Percentiles rank a stretch among this genome's conserved stretches.
These are phyloP conservation scores for Fusarium sp. DNA, from an alignment of 2,329 filamentous ascomycete genomes.

Conservation along the genomic window DNA sequence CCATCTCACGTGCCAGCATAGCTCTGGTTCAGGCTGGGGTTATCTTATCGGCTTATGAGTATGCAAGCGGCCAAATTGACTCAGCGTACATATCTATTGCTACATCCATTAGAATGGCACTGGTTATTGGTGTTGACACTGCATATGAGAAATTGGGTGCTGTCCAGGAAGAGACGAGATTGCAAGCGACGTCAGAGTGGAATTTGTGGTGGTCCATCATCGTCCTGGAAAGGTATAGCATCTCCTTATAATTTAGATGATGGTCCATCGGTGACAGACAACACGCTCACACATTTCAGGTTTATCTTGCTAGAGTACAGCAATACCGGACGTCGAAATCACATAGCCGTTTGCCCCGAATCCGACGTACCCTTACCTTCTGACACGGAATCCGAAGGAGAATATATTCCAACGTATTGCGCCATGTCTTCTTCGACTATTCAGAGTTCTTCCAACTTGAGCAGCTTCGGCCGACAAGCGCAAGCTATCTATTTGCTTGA, in stretches of 20 bases:
- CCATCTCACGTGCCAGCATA: background rate
- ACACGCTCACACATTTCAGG: rapidly evolving
- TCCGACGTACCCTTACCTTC: background rate
- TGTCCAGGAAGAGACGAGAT: background rate
- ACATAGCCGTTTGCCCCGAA: background rate
- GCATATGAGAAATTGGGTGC: rapidly evolving
- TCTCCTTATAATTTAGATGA: rapidly evolving
- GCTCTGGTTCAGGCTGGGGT: background rate
- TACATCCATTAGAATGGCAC: background rate
- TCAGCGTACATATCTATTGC: background rate
- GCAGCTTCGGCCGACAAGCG: background rate
- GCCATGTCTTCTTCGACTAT: background rate
- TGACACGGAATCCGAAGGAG: background rate
- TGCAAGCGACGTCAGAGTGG: background rate
- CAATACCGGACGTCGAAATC: rapidly evolving
- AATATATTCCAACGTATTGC: background rate
- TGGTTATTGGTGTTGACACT: no score
- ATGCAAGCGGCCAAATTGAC: background rate
- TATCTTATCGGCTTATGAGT: background rate
- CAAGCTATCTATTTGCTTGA: background rate
- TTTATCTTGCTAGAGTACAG: background rate
- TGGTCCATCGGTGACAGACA: no score
- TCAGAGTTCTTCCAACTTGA: rapidly evolving
- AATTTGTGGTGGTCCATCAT: background rate
- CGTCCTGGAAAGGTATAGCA: background rate